Conservation (phyloP, 2,329 filamentous ascomycete genomes). For the Emmonsiellopsis sp. region DNA sequence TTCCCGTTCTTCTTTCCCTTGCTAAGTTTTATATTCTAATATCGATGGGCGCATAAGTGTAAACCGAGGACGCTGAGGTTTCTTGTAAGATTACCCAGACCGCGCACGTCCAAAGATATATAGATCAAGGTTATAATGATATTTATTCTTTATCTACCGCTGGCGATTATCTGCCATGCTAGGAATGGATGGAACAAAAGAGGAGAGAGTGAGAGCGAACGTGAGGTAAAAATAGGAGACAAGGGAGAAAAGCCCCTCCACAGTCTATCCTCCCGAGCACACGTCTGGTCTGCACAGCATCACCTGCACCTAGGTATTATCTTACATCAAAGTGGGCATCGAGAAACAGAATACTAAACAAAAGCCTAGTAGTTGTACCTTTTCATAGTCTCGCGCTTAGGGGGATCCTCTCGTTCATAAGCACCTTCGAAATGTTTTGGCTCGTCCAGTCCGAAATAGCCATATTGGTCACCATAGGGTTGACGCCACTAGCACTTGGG, state of each 20-base stretch:
- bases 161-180: not conserved
- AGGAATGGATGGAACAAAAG: not conserved
- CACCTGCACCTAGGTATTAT: not conserved
- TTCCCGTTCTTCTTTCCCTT: too few species aligned
- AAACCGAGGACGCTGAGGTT: too few species aligned
- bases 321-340: not conserved
- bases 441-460: conserved; percentile 41
- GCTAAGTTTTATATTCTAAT: too few species aligned
- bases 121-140: not conserved
- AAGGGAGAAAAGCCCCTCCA: not conserved
- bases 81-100: too few species aligned
- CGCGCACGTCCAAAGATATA: too few species aligned
- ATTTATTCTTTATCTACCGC: not conserved
- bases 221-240: not conserved
- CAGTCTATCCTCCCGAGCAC: too few species aligned
- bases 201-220: not conserved
- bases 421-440: conserved; percentile 26
- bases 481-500: conserved; percentile 43
- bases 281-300: not conserved
- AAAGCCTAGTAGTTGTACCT: too few species aligned
- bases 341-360: too few species aligned
- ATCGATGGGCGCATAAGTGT: too few species aligned
- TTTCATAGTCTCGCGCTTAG: conserved; percentile 3
- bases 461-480: conserved; percentile 46
- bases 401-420: conserved; percentile 24